Evolutionary conservation across 2,329 filamentous ascomycete genomes (phyloP), one percentile per base, ranked within the genome.

Genomic region (Fusarium sp.): DNA sequence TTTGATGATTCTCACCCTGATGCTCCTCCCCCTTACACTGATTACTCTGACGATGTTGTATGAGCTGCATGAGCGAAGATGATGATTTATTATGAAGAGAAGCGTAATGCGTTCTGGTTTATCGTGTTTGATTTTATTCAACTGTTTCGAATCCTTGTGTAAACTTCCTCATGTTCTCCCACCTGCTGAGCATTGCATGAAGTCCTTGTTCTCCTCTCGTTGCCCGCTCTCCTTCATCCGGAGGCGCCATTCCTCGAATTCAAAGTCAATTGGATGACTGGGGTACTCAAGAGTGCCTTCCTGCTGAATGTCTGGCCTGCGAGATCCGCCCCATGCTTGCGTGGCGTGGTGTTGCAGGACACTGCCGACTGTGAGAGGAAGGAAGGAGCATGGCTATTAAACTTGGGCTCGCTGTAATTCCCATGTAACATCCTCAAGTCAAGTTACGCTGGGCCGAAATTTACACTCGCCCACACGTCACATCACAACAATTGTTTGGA

Each of bases 31-130:
- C 63, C 69, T 10, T 78, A 78, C 55, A 71, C 71, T 21, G 76
- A 77, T 21, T 78, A 78, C 56, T 70, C 72, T n/a, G 76, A 77
- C n/a, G 53, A 72, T 43, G 49, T 71, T 43, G 49, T 71, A 42
- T 75, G 46, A 60, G 48, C 33, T 14, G 11, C 27, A 33, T 14
- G 20, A 60, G 20, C n/a, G 21, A 20, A 6, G 23, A 18, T 37
- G 40, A 36, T 46, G 42, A 25, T 18, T 14, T 50, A 36, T 25
- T n/a, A 55, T 43, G 18, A n/a, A 53, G 18, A 23, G 10, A 23
- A 29, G n/a, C 11, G 45, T 43, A 25, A 48, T 46, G 15, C 20
- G 33, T 20, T 14, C 23, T 33, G 35, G 27, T 29, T 37, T 20
- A 8, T 11, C 17, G 35, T 37, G 23, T 36, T 21, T 18, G 43